These are phyloP conservation scores for Pezicula radicicola DNA, from an alignment of 2,329 filamentous ascomycete species.

Conservation along the genomic window DNA sequence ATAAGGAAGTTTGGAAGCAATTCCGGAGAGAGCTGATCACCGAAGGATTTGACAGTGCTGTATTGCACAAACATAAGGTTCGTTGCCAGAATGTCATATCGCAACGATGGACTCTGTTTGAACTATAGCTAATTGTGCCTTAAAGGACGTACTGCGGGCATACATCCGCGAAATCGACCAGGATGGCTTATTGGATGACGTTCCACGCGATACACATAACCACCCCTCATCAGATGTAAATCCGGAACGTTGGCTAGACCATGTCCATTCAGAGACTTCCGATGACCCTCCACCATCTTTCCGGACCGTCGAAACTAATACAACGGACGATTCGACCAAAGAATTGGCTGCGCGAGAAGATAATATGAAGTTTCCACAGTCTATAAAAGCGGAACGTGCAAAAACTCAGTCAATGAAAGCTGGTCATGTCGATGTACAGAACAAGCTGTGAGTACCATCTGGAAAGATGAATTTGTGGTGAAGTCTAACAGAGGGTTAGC, in stretches of 20 bases:
- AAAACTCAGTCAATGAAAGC: slow-evolving; percentile 15
- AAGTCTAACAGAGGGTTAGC: background rate
- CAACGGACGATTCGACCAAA: slow-evolving; percentile 18
- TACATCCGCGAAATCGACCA: slow-evolving; percentile 60
- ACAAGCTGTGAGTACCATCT: background rate
- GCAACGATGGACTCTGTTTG: background rate
- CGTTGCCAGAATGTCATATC: slow-evolving; percentile 10
- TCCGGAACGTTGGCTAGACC: slow-evolving; percentile 21
- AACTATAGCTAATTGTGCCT: slow-evolving; percentile 14
- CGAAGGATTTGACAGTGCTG: slow-evolving; percentile 55
- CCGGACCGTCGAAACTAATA: slow-evolving; percentile 13
- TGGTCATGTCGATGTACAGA: background rate
- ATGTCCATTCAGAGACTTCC: slow-evolving; percentile 11
- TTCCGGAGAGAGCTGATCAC: slow-evolving; percentile 56
- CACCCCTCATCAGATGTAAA: slow-evolving; percentile 25
- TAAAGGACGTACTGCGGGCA: slow-evolving; percentile 54
- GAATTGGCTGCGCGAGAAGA: slow-evolving; percentile 24
- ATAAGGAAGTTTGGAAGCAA: slow-evolving; percentile 54
- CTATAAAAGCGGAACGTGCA: slow-evolving; percentile 23
- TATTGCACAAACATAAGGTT: slow-evolving; percentile 57
- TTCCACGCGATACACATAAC: slow-evolving; percentile 28
- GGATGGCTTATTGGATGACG: slow-evolving; percentile 49
- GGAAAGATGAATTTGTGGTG: background rate
- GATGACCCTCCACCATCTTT: slow-evolving; percentile 15
- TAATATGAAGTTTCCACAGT: slow-evolving; percentile 27